These are phyloP conservation scores for Auxenochlorella pyrenoidosa DNA, from an alignment of 139 green algal genomes.

Conservation along the genomic window DNA sequence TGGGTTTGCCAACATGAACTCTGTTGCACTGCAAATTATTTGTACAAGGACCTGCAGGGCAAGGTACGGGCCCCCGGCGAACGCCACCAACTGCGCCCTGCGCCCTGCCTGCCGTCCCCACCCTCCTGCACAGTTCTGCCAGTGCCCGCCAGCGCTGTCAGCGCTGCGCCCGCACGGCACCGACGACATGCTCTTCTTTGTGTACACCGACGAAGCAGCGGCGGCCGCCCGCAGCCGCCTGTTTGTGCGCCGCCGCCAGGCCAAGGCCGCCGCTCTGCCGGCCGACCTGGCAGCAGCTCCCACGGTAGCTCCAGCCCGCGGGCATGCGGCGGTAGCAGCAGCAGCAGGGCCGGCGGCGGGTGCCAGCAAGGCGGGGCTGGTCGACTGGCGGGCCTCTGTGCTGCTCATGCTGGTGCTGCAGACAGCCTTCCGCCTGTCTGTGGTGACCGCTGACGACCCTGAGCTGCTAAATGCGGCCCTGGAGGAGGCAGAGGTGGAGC, in stretches of 20 bases:
- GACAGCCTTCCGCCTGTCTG: conserved; percentile 65
- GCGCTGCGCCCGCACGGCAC: neutral
- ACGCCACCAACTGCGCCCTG: neutral
- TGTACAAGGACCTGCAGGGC: too few species aligned
- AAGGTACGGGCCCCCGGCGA: neutral
- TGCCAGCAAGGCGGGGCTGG: conserved; percentile 29
- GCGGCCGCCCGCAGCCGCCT: neutral
- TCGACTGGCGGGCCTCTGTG: conserved; percentile 68
- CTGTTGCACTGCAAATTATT: neutral
- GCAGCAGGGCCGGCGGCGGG: neutral
- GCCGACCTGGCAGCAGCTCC: neutral
- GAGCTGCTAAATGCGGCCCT: conserved; percentile 11
- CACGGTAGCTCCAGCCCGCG: too few species aligned
- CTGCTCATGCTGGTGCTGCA: conserved; percentile 81
- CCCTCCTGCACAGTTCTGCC: conserved; percentile 38
- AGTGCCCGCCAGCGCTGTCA: neutral
- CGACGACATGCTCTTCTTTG: conserved; percentile 65
- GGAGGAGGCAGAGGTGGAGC: conserved; percentile 6
- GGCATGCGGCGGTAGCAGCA: neutral
- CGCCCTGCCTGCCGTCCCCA: neutral
- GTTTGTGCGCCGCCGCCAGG: conserved; percentile 19
- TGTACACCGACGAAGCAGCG: conserved; percentile 33
- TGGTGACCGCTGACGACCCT: conserved; percentile 38
- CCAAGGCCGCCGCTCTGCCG: conserved; percentile 11
- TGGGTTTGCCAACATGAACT: neutral